Evolutionary conservation across 495 filamentous ascomycete genomes (phyloP).

Genomic region (Daldinia vernicosa): DNA sequence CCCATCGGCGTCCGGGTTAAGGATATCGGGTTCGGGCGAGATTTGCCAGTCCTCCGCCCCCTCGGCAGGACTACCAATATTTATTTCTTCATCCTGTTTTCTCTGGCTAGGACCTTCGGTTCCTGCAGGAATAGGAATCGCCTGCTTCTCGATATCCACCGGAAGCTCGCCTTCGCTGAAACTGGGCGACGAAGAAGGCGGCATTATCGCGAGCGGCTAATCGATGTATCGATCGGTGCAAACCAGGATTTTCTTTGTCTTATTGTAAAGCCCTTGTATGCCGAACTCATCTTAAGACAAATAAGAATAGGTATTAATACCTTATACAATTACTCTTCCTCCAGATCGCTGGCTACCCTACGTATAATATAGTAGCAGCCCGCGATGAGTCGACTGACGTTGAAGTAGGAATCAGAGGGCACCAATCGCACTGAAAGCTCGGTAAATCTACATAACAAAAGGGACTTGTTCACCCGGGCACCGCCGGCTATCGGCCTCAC

Average conservation of each 20-base stretch:
- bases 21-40: constrained; percentile 35
- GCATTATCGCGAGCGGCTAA: constrained; percentile 22
- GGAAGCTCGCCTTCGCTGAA: constrained; percentile 41
- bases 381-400: not conserved
- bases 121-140: not conserved
- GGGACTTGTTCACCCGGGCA: not conserved
- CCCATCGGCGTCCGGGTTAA: constrained; percentile 40
- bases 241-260: not conserved
- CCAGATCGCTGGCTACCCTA: not conserved
- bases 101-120: not conserved
- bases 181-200: constrained; percentile 26
- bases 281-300: not conserved
- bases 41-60: constrained; percentile 33
- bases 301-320: not conserved
- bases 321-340: not conserved
- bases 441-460: not conserved
- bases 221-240: not conserved
- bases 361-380: not conserved
- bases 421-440: not conserved
- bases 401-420: not conserved
- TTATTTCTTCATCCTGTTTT: constrained; percentile 13
- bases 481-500: constrained; percentile 25
- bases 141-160: constrained; percentile 40
- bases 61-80: constrained; percentile 4
- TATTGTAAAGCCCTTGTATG: no score